phyloP scores from a whole-genome alignment of 257 asterid genomes.

The Capsicum baccatum region DNA sequence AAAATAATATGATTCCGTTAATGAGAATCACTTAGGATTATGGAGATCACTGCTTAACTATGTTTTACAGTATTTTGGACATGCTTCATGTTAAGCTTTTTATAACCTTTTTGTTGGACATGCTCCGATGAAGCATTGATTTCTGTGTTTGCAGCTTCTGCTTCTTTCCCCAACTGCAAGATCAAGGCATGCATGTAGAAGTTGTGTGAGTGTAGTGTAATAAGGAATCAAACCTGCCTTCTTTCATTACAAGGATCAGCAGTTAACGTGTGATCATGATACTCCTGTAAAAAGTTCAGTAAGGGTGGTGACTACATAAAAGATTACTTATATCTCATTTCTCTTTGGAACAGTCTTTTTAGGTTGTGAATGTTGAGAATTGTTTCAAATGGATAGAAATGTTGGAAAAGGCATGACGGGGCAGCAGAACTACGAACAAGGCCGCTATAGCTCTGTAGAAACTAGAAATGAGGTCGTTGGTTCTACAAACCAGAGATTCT shows the following conservation, averaged over 20 bases:
- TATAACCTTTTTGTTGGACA: not conserved
- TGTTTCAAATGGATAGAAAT: slow-evolving; percentile 58
- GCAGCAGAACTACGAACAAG: slow-evolving; percentile 58
- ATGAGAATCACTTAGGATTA: not conserved
- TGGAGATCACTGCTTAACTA: slow-evolving; percentile 12
- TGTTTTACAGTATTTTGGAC: not conserved
- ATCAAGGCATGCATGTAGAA: slow-evolving; percentile 15
- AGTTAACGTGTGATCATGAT: slow-evolving; percentile 22
- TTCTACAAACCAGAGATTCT: slow-evolving; percentile 56
- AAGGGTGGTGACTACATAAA: not conserved
- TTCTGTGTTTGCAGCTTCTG: slow-evolving; percentile 24
- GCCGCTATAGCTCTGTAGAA: slow-evolving; percentile 56
- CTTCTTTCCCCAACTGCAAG: slow-evolving; percentile 15
- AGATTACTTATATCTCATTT: slow-evolving; percentile 16
- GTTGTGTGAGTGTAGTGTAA: not conserved
- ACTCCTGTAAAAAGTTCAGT: not conserved
- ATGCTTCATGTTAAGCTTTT: not conserved
- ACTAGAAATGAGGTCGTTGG: slow-evolving; percentile 60
- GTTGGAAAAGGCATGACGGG: slow-evolving; percentile 55
- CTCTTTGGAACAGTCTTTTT: not conserved
- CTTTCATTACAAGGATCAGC: not conserved
- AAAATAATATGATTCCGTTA: not conserved
- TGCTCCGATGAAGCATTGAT: not conserved
- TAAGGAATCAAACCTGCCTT: not conserved
- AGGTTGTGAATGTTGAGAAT: slow-evolving; percentile 14